Base-by-base conservation (phyloP, 441 rosid genomes). In the Cnidoscolus chayamansa region DNA sequence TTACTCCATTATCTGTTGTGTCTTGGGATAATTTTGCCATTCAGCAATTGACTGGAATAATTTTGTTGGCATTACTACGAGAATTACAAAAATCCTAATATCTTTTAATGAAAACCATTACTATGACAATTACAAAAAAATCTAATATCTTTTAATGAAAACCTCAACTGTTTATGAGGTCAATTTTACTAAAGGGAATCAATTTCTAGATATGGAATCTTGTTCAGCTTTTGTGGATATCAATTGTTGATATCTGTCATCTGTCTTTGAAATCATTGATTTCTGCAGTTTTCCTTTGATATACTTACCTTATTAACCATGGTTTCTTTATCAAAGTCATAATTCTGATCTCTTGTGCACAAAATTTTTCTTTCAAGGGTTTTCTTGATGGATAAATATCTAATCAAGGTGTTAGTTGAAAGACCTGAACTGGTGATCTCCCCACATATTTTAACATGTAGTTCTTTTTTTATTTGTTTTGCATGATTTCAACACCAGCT, bases 401-500 rank as follows among this genome's bases (percentile, higher is more conserved):
- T 25, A 3, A 20, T n/a, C 56, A 5, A 25, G 7, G 49, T 43
- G 25, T 13, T 15, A 4, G 48, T 31, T 51, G 63, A 45, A 61
- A 48, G 51, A 62, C 37, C 58, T 63, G 5, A 10, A 4, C 8
- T 19, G 6, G 7, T 15, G 3, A 35, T 20, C 53, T 3, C 4
- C 67, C 10, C 4, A 16, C 1, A 43, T 3, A 40, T 40, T 6
- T 40, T 40, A 40, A 4, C 7, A 40, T 40, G 45, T 40, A 40
- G 45, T 3, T 40, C 7, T 40, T 40, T 40, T 0, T 40, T 25
- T 25, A 25, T 25, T 25, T 25, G 25, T 25, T 25, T 7, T 57
- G 7, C 5, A 4, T 73, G 47, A 17, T 62, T 61, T 74, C 51
- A 16, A 67, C 59, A 10, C 67, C 63, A 43, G 68, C 60, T 49